A percentile compares a stretch with the other conserved stretches of the same genome.
Conservation (phyloP, 768 basidiomycete genomes). For the Pleurotus citrinopileatus region DNA sequence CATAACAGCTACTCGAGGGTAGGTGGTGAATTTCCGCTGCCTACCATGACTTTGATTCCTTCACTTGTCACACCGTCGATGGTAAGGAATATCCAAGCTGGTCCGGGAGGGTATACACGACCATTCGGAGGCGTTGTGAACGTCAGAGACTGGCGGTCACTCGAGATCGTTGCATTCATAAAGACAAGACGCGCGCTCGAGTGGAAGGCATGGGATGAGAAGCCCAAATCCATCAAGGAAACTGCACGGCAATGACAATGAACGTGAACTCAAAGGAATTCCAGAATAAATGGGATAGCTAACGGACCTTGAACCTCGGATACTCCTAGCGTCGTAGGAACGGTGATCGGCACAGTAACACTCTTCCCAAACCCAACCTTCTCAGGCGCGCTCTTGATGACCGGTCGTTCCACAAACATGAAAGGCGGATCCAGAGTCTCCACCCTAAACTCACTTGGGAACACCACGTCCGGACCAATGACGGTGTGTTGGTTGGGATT, state of each 20-base stretch:
- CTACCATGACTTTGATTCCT: constrained; percentile 15
- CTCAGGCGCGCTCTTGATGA: constrained; percentile 21
- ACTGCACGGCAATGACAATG: constrained; percentile 15
- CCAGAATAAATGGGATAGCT: constrained; percentile 1
- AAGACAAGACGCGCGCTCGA: constrained; percentile 31
- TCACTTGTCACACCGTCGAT: constrained; percentile 16
- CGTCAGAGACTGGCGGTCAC: constrained; percentile 24
- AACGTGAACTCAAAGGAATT: not conserved
- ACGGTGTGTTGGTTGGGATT: constrained; percentile 30
- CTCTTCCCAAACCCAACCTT: constrained; percentile 28
- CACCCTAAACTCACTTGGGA: constrained; percentile 23
- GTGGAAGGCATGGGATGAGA: constrained; percentile 34
- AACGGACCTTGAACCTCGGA: not conserved
- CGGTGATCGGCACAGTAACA: constrained; percentile 29
- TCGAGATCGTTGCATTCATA: constrained; percentile 25
- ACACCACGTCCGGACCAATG: not conserved
- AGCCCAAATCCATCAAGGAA: constrained; percentile 32
- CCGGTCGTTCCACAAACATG: constrained; percentile 21
- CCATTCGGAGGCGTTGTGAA: constrained; percentile 33
- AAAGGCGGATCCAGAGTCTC: constrained; percentile 31
- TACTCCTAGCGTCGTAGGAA: constrained; percentile 21
- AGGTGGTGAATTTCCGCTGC: constrained; percentile 15
- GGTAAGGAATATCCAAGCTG: constrained; percentile 17
- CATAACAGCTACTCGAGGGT: constrained; percentile 16
- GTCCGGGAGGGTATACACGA: constrained; percentile 30